A percentile compares a stretch with the other conserved stretches of the same genome.
Evolutionary conservation across 805 yeast genomes (phyloP).

Genomic region (Teunomyces lycoperdinae): DNA sequence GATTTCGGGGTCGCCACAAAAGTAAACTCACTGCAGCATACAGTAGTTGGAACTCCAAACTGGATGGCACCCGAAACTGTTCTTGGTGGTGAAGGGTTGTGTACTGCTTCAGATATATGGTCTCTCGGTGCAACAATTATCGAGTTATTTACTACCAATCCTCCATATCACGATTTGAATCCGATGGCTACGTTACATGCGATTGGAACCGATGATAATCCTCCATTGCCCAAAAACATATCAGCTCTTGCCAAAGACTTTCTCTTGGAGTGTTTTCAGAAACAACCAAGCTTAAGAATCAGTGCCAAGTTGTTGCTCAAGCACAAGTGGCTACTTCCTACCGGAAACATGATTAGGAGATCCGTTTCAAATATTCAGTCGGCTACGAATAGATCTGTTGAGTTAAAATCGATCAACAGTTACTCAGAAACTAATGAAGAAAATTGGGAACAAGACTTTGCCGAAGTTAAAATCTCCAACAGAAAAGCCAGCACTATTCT

Average conservation of each 20-base stretch:
- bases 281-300: slow-evolving; percentile 58
- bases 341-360: background rate
- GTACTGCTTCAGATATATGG: slow-evolving; percentile 90
- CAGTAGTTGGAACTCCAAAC: slow-evolving; percentile 82
- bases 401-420: slow-evolving; percentile 19
- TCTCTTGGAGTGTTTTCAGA: slow-evolving; percentile 64
- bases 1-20: slow-evolving; percentile 94
- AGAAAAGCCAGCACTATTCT: background rate
- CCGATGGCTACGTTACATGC: slow-evolving; percentile 83
- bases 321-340: slow-evolving; percentile 58
- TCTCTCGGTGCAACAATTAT: slow-evolving; percentile 92
- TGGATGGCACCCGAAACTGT: slow-evolving; percentile 99
- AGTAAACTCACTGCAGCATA: slow-evolving; percentile 35
- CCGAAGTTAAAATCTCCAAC: slow-evolving; percentile 13
- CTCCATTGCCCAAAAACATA: slow-evolving; percentile 59
- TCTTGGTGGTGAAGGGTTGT: slow-evolving; percentile 72
- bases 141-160: slow-evolving; percentile 80
- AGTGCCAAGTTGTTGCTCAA: slow-evolving; percentile 53
- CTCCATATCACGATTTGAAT: slow-evolving; percentile 77
- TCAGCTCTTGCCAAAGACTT: slow-evolving; percentile 52
- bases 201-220: slow-evolving; percentile 70
- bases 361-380: background rate
- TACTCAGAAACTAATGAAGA: slow-evolving; percentile 31
- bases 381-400: background rate
- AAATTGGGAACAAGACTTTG: slow-evolving; percentile 35